Conservation (phyloP, 2,329 filamentous ascomycete genomes). For the Alternaria atra region DNA sequence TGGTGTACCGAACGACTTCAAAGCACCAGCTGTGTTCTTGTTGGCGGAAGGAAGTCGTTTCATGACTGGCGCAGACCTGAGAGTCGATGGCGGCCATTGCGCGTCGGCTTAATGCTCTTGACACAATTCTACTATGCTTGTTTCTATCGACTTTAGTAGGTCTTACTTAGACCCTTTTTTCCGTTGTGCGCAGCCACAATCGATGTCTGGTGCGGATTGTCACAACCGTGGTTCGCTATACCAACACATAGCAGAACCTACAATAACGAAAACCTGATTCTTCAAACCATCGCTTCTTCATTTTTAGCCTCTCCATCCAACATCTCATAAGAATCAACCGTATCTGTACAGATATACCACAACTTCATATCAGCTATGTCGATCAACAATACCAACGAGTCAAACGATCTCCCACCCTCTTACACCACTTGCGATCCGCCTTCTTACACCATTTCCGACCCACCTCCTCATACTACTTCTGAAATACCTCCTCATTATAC, state of each 20-base stretch:
- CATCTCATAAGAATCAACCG: neutral
- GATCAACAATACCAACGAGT: neutral
- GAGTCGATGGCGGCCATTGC: slow-evolving; percentile 76
- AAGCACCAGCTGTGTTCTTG: slow-evolving; percentile 73
- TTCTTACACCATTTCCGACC: neutral
- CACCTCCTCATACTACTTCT: neutral
- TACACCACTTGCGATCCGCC: neutral
- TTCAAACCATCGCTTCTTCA: neutral
- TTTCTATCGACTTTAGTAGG: neutral
- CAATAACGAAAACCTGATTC: neutral
- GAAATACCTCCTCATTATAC: neutral
- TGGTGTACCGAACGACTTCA: slow-evolving; percentile 66
- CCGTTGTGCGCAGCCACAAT: neutral
- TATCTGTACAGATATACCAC: neutral
- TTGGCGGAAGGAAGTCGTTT: slow-evolving; percentile 73
- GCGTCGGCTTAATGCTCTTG: slow-evolving; percentile 44
- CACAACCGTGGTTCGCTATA: neutral
- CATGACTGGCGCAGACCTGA: slow-evolving; percentile 74
- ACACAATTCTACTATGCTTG: neutral
- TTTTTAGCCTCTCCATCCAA: neutral
- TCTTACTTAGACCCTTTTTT: neutral
- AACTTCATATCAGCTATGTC: neutral
- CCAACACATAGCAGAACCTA: neutral
- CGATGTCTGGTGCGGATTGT: neutral
- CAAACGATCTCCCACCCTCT: neutral